These are phyloP conservation scores for Erythrophleum ivorense DNA, from an alignment of 331 rosid genomes.

Conservation along the genomic window DNA sequence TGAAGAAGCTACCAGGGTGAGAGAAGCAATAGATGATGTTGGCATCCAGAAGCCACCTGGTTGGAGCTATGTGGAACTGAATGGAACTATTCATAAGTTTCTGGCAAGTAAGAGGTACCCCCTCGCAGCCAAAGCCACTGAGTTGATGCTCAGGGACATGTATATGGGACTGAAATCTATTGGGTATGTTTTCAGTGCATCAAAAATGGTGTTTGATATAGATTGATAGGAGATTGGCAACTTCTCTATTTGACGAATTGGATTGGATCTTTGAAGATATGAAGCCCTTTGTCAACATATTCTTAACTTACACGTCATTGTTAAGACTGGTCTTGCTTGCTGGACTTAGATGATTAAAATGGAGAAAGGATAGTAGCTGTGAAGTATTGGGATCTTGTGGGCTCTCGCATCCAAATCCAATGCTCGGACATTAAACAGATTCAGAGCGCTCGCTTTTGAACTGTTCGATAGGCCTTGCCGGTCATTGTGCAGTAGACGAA, in stretches of 20 bases:
- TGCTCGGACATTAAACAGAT: neutral
- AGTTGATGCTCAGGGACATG: constrained; percentile 45
- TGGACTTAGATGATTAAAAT: neutral
- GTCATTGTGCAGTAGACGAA: neutral
- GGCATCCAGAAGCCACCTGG: constrained; percentile 53
- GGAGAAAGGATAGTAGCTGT: neutral
- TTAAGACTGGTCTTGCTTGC: neutral
- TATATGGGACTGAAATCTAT: constrained; percentile 39
- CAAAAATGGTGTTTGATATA: constrained; percentile 43
- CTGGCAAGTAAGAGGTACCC: constrained; percentile 42
- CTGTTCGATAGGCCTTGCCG: neutral
- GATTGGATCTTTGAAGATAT: neutral
- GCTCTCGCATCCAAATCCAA: neutral
- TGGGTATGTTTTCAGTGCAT: constrained; percentile 38
- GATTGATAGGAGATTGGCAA: constrained; percentile 26
- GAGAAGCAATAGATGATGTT: constrained; percentile 45
- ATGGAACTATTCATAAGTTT: constrained; percentile 51
- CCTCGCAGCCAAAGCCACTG: constrained; percentile 37
- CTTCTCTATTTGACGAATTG: constrained; percentile 22
- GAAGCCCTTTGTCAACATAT: neutral
- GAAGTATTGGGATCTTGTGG: neutral
- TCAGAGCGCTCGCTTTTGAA: neutral
- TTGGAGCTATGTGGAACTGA: constrained; percentile 54
- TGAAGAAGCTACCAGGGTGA: constrained; percentile 51
- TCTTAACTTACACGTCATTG: neutral